Base-by-base conservation (phyloP, 106 monocot genomes). In the Acorus gramineus region DNA sequence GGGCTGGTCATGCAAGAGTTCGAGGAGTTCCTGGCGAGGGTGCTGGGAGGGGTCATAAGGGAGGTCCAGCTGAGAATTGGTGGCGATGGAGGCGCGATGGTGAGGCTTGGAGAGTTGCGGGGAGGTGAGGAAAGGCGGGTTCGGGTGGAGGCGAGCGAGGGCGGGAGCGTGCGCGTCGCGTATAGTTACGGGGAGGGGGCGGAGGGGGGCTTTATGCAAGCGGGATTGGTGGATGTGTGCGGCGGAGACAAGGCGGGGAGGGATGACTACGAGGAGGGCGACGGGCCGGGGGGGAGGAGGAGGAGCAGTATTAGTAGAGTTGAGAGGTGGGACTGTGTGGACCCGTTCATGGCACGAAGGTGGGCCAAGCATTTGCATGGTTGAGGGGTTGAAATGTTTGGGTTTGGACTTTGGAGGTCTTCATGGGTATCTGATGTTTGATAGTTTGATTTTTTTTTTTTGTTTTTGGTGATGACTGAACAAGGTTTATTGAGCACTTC, bases 291-390 rank as follows among this genome's bases (percentile, higher is more conserved):
- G 4, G 75, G 68, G 12, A 70, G 74, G 59, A 49, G 28, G 28
- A 28, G 28, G 28, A 28, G 64, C 53, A 73, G 93, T 62, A 79
- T 65, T 11, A 89, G 89, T 63, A 80, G 72, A 7, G 84, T 69
- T 0, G 86, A 84, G 14, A 70, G 78, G 46, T 79, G 94, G 90
- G 94, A 90, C 55, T 90, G 76, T 64, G 67, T 86, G 9, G 94
- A 95, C 57, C 94, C 94, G 0, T 90, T 95, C 79, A 84, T 95
- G 84, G 90, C 89, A 4, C 74, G 94, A 47, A 68, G 94, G 67
- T 95, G 94, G 94, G 94, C 94, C 3, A 95, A 95, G 66, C 94
- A 95, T 77, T 72, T 95, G 71, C 86, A 95, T 65, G 86, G 84
- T 28, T 28, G 28, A 28, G 28, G 28, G 28, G 28, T 28, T 28